These are phyloP conservation scores for Cubamyces sp. DNA, from an alignment of 768 basidiomycete species.

Conservation along the genomic window DNA sequence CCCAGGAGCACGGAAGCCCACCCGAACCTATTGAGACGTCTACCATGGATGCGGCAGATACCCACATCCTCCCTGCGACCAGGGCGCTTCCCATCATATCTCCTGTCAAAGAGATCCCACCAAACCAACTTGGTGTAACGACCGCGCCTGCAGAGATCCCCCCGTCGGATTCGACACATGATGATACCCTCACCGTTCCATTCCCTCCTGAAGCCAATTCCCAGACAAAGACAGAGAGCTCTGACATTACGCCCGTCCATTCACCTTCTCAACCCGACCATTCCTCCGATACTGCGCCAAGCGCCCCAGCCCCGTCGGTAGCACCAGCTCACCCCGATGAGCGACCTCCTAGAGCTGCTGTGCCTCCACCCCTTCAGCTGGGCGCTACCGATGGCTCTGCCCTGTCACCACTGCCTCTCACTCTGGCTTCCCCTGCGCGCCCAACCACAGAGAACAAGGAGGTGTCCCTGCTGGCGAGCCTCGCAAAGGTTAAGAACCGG, in stretches of 20 bases:
- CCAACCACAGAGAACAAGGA: not conserved
- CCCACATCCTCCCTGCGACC: not conserved
- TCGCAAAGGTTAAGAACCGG: conserved; percentile 50
- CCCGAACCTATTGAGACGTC: not conserved
- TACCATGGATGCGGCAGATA: not conserved
- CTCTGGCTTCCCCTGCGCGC: not conserved
- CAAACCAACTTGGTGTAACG: not conserved
- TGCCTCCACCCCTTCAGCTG: conserved; percentile 13
- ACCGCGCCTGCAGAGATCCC: not conserved
- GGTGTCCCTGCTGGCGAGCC: conserved; percentile 41
- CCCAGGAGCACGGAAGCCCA: not conserved
- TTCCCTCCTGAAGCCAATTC: not conserved
- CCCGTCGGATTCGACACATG: not conserved
- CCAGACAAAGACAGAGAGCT: not conserved
- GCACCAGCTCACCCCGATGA: not conserved
- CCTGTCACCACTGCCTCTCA: conserved; percentile 9
- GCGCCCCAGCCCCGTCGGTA: not conserved
- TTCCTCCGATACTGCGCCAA: not conserved
- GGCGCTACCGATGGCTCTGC: conserved; percentile 9
- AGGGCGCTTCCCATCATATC: not conserved
- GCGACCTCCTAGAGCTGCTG: not conserved
- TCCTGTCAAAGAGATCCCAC: not conserved
- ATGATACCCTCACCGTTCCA: conserved; percentile 1
- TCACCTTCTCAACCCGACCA: not conserved
- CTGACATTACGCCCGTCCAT: not conserved